A percentile compares a stretch with the other conserved stretches of the same genome.
Conservation (phyloP, 1,284 basidiomycete species). For the Ustilago nuda region DNA sequence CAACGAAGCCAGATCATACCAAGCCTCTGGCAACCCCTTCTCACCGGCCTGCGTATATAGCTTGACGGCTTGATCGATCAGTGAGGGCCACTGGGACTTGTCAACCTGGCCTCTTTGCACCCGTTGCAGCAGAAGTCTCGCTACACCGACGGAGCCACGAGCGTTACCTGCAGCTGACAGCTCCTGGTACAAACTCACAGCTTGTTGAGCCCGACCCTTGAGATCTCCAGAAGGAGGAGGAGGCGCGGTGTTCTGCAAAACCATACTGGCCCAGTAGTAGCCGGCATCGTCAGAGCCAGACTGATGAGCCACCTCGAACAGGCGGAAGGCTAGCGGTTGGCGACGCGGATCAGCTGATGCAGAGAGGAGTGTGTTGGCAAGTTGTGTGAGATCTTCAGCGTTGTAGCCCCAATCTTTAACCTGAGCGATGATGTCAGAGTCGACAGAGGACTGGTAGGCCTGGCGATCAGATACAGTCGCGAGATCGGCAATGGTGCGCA, state of each 20-base stretch:
- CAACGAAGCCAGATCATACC: conserved; percentile 57
- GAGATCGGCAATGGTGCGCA: conserved; percentile 37
- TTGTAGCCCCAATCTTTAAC: conserved; percentile 9
- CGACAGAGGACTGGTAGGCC: conserved; percentile 30
- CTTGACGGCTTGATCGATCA: conserved; percentile 37
- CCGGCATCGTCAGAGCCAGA: conserved; percentile 54
- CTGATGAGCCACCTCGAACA: conserved; percentile 45
- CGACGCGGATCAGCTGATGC: conserved; percentile 44
- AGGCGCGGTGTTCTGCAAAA: conserved; percentile 50
- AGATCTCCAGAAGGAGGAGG: conserved; percentile 27
- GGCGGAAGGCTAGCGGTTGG: conserved; percentile 43
- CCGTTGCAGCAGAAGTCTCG: conserved; percentile 50
- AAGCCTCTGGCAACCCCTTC: conserved; percentile 57
- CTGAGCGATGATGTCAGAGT: conserved; percentile 23
- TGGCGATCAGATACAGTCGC: conserved; percentile 19
- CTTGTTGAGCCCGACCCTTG: conserved; percentile 35
- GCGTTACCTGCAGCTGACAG: conserved; percentile 56
- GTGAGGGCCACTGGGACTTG: conserved; percentile 24
- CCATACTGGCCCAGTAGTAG: conserved; percentile 62
- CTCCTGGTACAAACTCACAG: conserved; percentile 44
- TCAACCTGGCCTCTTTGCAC: conserved; percentile 28
- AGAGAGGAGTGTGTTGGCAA: conserved; percentile 36
- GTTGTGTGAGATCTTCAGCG: conserved; percentile 25
- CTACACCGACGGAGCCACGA: conserved; percentile 51
- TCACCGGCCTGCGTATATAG: conserved; percentile 57